A percentile compares a stretch with the other conserved stretches of the same genome.
Conservation (phyloP, 192 early-diverging fungal species). For the Linderina pennispora region DNA sequence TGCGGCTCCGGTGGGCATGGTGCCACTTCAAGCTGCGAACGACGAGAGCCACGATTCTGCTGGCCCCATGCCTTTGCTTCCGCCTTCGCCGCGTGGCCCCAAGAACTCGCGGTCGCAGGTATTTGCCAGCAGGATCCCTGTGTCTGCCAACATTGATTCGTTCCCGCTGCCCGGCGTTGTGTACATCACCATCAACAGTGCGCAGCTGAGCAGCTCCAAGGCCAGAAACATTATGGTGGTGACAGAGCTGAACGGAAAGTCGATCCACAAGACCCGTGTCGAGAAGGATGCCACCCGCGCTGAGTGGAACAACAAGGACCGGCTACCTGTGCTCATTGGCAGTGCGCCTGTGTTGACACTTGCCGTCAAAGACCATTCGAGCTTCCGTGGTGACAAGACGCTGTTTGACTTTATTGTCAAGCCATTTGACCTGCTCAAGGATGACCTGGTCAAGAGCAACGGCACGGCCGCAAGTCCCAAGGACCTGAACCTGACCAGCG, state of each 20-base stretch:
- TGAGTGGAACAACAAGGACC: constrained; percentile 19
- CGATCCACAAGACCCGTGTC: constrained; percentile 39
- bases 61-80: too few species aligned
- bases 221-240: constrained; percentile 26
- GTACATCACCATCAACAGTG: constrained; percentile 13
- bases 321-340: constrained; percentile 37
- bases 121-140: constrained; percentile 5
- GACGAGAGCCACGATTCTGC: neutral
- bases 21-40: neutral
- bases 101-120: neutral
- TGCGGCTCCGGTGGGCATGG: constrained; percentile 2
- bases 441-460: constrained; percentile 13
- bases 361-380: constrained; percentile 39
- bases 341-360: constrained; percentile 19
- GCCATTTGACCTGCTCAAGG: constrained; percentile 29
- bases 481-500: constrained; percentile 7
- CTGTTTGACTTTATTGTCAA: constrained; percentile 22
- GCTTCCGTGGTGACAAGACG: constrained; percentile 43
- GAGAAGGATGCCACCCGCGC: constrained; percentile 31
- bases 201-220: neutral
- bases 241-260: constrained; percentile 37
- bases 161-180: constrained; percentile 27
- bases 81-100: too few species aligned
- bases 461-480: constrained; percentile 4
- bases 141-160: constrained; percentile 22